Evolutionary conservation across 805 yeast genomes (phyloP).

Genomic region (Cyberlindnera sargentensis): DNA sequence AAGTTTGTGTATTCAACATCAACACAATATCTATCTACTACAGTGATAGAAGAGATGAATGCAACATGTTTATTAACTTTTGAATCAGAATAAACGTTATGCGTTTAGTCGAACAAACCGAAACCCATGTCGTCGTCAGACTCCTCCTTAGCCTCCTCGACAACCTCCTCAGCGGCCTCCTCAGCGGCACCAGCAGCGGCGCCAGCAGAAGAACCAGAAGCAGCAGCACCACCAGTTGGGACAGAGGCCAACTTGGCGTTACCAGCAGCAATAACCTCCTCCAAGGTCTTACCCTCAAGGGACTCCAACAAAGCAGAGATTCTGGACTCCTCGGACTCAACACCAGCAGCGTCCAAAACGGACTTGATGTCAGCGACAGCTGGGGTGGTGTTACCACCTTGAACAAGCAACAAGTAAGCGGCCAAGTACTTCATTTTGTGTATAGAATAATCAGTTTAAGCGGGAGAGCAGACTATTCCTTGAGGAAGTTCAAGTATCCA

Average conservation of each 20-base stretch:
- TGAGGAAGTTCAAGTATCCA: constrained; percentile 17
- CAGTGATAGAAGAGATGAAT: background rate
- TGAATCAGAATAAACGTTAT: background rate
- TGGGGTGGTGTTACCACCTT: constrained; percentile 83
- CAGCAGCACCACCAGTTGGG: constrained; percentile 79
- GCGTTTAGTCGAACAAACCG: constrained; percentile 80
- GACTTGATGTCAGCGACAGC: constrained; percentile 69
- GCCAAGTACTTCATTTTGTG: constrained; percentile 72
- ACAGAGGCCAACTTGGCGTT: constrained; percentile 73
- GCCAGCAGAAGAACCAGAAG: constrained; percentile 49
- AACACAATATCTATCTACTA: background rate
- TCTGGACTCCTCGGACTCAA: constrained; percentile 75
- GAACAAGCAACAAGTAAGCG: constrained; percentile 84
- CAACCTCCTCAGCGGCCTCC: constrained; percentile 52
- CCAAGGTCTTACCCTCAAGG: constrained; percentile 67
- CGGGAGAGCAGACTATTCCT: constrained; percentile 78
- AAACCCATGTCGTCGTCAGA: constrained; percentile 82
- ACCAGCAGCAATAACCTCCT: constrained; percentile 75
- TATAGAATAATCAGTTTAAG: constrained; percentile 74
- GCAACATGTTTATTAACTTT: constrained; percentile 1
- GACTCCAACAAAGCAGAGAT: constrained; percentile 63
- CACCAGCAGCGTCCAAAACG: constrained; percentile 69
- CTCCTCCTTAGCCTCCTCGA: constrained; percentile 41
- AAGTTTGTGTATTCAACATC: background rate
- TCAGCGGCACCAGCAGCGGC: constrained; percentile 48